Base-by-base conservation (phyloP, 2,329 filamentous ascomycete genomes). In the Dactylellina cionopaga region DNA sequence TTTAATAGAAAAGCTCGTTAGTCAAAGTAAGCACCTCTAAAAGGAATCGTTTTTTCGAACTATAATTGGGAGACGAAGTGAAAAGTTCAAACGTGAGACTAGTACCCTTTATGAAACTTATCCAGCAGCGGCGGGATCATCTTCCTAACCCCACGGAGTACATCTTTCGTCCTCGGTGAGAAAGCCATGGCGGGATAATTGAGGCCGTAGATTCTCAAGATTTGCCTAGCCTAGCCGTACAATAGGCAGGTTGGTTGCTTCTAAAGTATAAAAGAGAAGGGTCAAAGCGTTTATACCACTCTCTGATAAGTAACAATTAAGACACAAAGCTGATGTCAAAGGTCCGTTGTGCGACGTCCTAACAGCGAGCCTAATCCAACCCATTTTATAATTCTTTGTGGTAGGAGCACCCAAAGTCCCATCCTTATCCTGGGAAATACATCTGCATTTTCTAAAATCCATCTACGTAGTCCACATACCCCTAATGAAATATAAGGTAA, bases 121-220 rank as follows among this genome's bases (percentile, higher is more conserved):
- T 95, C 91, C 59, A 97, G 86, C 92, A 99, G 92, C 9, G 95
- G 95, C 75, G 95, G 95, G 70, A 99, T 87, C 83, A 99, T 90
- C 80, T 90, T 92, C 84, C 90, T 90, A 78, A 93, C 92, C 81
- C 91, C 94, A 76, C 84, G 82, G 65, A 99, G 84, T 58, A 96
- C 83, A 76, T 90, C 88, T 81, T 88, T 91, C 19, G 92, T 92
- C 24, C 88, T 69, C 46, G 65, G 74, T 19, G 65, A 49, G n/a
- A 64, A 10, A 5, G 59, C 51, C 13, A 5, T 35, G n/a, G 22
- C 2, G 2, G 19, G 5, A 15, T 27, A n/a, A n/a, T n/a, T n/a
- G n/a, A n/a, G n/a, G n/a, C n/a, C n/a, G n/a, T n/a, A n/a, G n/a
- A n/a, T n/a, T n/a, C n/a, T n/a, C n/a, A n/a, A n/a, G n/a, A n/a